phyloP scores from a whole-genome alignment of 805 yeast genomes.

The Pachysolen tannophilus region DNA sequence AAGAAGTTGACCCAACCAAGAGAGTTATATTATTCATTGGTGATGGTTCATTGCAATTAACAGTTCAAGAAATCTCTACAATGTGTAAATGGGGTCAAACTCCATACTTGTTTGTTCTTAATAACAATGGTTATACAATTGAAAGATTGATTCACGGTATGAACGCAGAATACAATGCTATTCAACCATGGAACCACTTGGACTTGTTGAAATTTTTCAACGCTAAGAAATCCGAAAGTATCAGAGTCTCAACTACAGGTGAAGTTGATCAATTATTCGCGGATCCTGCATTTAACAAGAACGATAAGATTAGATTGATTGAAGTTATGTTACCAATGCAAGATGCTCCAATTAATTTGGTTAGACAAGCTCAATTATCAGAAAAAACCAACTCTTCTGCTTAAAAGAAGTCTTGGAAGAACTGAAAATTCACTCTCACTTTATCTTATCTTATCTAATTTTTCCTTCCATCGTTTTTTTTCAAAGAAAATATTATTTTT shows the following conservation, averaged over 20 bases:
- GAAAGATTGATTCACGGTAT: slow-evolving; percentile 70
- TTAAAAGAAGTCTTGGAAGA: too few relatives aligned
- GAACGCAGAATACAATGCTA: slow-evolving; percentile 54
- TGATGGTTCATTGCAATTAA: slow-evolving; percentile 70
- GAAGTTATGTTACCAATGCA: slow-evolving; percentile 62
- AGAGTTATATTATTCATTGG: slow-evolving; percentile 65
- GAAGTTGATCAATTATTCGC: slow-evolving; percentile 46
- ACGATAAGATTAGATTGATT: slow-evolving; percentile 54
- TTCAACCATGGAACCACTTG: slow-evolving; percentile 64
- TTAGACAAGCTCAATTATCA: slow-evolving; percentile 55
- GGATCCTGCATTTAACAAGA: slow-evolving; percentile 39
- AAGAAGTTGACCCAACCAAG: slow-evolving; percentile 50
- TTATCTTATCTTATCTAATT: too few relatives aligned
- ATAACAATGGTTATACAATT: slow-evolving; percentile 70
- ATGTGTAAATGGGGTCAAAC: slow-evolving; percentile 46
- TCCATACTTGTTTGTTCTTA: slow-evolving; percentile 62
- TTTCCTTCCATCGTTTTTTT: too few relatives aligned
- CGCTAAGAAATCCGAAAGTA: slow-evolving; percentile 42
- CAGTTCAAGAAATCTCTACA: slow-evolving; percentile 67
- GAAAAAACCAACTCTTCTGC: slow-evolving; percentile 24
- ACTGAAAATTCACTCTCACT: too few relatives aligned
- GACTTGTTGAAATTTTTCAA: slow-evolving; percentile 51
- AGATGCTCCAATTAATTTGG: slow-evolving; percentile 64
- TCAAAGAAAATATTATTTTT: too few relatives aligned
- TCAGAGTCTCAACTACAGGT: slow-evolving; percentile 46